Conservation (phyloP, 176 grass and related monocot genomes). For the Zea mays region Zm-B73-REFERENCE-NAM-5.0 NC_050105.1:110325001-110325500, state of each 20-base stretch:
- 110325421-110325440: background rate
- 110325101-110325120: background rate
- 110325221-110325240: background rate
- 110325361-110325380: background rate
- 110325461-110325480: background rate
- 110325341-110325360: no score
- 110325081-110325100: background rate
- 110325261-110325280: no score
- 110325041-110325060: background rate
- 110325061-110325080: background rate
- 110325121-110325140: background rate
- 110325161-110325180: background rate
- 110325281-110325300: no score
- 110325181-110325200: background rate
- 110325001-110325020: background rate
- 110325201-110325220: background rate
- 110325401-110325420: background rate
- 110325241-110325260: background rate
- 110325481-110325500: background rate
- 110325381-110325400: constrained; percentile 6
- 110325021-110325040: background rate
- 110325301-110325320: no score
- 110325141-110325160: background rate
- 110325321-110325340: no score
- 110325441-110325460: background rate